A percentile compares a stretch with the other conserved stretches of the same genome.
Evolutionary conservation across 352 stramenopile genomes (phyloP).

Genomic region (Globisporangium alternatum): DNA sequence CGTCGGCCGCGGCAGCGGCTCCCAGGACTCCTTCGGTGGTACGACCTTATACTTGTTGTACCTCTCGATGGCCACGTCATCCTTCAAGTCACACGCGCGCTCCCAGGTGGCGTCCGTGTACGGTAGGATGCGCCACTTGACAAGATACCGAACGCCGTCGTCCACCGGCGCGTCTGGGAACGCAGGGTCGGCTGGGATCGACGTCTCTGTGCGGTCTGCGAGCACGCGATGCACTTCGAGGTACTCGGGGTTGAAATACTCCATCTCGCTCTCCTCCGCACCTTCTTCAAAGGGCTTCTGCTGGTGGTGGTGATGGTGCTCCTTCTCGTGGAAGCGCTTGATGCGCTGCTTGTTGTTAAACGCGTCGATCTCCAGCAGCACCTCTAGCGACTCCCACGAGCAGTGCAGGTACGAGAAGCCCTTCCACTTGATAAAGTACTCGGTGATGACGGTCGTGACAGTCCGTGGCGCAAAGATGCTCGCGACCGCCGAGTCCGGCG

Average conservation of each 20-base stretch:
- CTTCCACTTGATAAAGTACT: conserved; percentile 92
- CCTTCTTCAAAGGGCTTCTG: conserved; percentile 33
- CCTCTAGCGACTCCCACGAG: conserved; percentile 77
- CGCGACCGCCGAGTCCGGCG: conserved; percentile 27
- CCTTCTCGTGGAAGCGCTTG: conserved; percentile 87
- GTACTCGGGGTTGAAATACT: conserved; percentile 91
- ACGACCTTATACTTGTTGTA: conserved; percentile 61
- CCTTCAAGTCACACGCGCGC: conserved; percentile 80
- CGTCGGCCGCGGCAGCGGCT: conserved; percentile 56
- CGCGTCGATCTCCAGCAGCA: conserved; percentile 73
- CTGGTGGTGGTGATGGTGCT: conserved; percentile 38
- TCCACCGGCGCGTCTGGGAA: conserved; percentile 79
- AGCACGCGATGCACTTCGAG: conserved; percentile 88
- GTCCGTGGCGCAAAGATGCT: conserved; percentile 36
- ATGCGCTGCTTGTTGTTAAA: conserved; percentile 87
- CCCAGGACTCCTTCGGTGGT: conserved; percentile 58
- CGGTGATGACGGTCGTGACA: conserved; percentile 37
- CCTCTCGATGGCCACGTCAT: conserved; percentile 77
- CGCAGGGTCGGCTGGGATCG: conserved; percentile 43
- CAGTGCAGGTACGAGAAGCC: conserved; percentile 88
- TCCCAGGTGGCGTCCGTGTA: conserved; percentile 89
- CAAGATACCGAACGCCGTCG: conserved; percentile 76
- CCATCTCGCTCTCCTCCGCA: conserved; percentile 45
- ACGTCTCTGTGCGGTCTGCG: conserved; percentile 65
- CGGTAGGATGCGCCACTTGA: conserved; percentile 86